Evolutionary conservation across 192 early-diverging fungal genomes (phyloP).

Genomic region (Backusella mclennaniae): DNA sequence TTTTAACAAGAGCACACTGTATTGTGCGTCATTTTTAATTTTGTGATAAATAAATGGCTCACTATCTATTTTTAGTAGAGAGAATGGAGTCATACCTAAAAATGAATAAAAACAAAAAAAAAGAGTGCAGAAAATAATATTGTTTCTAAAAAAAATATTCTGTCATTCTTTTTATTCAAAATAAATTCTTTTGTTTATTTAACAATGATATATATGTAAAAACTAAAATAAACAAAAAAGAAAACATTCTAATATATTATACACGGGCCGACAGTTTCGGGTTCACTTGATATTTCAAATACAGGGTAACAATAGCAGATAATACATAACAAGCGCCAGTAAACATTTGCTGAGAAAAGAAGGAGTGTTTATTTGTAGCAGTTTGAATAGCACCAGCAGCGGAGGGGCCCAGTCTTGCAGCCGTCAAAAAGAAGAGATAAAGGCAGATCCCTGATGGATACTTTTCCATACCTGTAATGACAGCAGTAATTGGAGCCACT

Average conservation of each 20-base stretch:
- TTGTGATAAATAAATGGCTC: no score
- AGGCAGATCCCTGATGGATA: slow-evolving; percentile 23
- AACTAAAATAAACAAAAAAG: no score
- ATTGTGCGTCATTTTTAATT: no score
- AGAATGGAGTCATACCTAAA: no score
- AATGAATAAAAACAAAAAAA: no score
- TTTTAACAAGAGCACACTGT: no score
- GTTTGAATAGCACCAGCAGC: slow-evolving; percentile 31
- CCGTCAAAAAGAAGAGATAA: slow-evolving; percentile 19
- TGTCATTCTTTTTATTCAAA: neutral
- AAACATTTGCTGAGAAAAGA: slow-evolving; percentile 45
- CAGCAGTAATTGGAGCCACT: slow-evolving; percentile 24
- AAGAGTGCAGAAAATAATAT: no score
- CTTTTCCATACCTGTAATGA: slow-evolving; percentile 18
- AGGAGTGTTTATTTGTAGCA: slow-evolving; percentile 24
- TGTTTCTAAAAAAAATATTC: no score
- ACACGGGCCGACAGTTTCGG: neutral
- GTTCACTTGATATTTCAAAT: slow-evolving; percentile 3
- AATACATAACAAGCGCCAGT: slow-evolving; percentile 15
- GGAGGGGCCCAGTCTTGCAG: slow-evolving; percentile 28
- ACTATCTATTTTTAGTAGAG: no score
- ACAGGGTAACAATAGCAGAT: neutral
- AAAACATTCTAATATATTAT: neutral
- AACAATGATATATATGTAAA: neutral
- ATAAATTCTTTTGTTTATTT: neutral